phyloP scores from a whole-genome alignment of 179 eudicot genomes.

The Beta macrorhiza region DNA sequence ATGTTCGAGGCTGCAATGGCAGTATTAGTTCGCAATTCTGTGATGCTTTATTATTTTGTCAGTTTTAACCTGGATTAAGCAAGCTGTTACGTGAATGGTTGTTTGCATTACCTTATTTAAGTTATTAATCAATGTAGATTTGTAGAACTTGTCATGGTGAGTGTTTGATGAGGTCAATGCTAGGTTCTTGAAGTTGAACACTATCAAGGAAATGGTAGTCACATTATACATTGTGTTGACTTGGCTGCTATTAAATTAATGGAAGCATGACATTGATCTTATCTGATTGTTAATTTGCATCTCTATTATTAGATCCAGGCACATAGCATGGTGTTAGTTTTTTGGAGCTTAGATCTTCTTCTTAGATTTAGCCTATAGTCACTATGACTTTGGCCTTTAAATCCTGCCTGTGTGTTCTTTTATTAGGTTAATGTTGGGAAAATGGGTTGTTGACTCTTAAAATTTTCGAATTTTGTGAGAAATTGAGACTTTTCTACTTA shows the following conservation, averaged over 20 bases:
- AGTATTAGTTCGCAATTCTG: background rate
- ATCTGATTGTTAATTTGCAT: background rate
- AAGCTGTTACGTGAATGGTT: background rate
- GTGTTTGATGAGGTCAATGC: conserved; percentile 4
- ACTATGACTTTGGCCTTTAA: background rate
- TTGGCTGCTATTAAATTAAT: conserved; percentile 3
- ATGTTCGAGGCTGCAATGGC: background rate
- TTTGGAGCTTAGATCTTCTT: background rate
- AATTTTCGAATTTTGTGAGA: background rate
- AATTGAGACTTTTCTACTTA: background rate
- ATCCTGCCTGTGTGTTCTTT: background rate
- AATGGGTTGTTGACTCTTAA: conserved; percentile 7
- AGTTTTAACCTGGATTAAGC: background rate
- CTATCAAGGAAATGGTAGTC: background rate
- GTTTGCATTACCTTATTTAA: background rate
- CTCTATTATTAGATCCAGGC: background rate
- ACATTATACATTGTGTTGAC: conserved; percentile 6
- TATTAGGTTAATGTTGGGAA: background rate
- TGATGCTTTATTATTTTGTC: background rate
- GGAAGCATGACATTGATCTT: conserved; percentile 4
- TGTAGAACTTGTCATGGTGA: background rate
- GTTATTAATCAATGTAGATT: background rate
- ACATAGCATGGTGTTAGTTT: background rate
- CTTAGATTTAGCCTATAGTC: background rate
- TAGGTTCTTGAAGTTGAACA: conserved; percentile 6